Conservation (phyloP, 2,329 filamentous ascomycete species). For the Verticillium nonalfalfae region DNA sequence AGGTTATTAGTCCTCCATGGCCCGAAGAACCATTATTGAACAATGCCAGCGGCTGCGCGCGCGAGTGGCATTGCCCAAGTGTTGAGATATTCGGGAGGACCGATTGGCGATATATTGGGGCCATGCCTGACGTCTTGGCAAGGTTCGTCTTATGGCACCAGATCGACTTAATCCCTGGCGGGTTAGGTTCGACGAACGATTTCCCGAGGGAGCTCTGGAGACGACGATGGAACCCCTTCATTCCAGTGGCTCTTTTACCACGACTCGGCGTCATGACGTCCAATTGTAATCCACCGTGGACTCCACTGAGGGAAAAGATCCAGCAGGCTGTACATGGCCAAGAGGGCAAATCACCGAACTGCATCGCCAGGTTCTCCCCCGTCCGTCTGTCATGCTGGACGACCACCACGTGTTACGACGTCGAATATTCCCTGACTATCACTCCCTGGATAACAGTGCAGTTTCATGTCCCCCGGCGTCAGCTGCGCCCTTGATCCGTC, state of each 20-base stretch:
- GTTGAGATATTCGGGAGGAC: neutral
- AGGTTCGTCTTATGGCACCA: too few relatives aligned
- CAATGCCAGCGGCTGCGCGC: neutral
- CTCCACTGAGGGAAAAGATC: neutral
- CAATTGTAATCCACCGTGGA: too few relatives aligned
- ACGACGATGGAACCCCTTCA: neutral
- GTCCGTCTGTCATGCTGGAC: neutral
- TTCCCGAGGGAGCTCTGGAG: too few relatives aligned
- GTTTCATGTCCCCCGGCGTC: neutral
- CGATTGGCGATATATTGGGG: neutral
- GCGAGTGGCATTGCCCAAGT: neutral
- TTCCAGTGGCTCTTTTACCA: neutral
- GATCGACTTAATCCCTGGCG: too few relatives aligned
- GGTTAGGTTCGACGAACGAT: too few relatives aligned
- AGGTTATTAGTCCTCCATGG: neutral
- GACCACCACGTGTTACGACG: neutral
- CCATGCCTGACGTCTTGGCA: neutral
- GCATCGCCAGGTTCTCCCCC: neutral
- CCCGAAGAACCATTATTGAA: neutral
- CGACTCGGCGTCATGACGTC: neutral
- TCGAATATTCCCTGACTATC: neutral
- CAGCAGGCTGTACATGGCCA: neutral
- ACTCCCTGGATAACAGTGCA: neutral
- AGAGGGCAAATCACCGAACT: neutral
- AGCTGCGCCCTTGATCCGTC: neutral